phyloP scores from a whole-genome alignment of 306 rosid genomes.

The Canavalia ensiformis region DNA sequence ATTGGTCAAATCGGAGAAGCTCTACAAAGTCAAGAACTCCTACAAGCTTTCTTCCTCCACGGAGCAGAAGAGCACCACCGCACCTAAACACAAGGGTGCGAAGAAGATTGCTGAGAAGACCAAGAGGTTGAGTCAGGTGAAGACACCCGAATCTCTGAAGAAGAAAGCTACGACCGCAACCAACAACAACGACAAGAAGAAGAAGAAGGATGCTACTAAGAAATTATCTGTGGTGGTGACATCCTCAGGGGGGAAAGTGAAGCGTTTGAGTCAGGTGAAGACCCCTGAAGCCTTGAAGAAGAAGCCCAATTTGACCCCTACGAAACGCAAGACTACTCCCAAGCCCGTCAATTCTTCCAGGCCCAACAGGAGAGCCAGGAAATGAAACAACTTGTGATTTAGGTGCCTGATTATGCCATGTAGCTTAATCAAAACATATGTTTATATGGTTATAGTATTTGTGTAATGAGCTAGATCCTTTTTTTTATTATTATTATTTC shows the following conservation, averaged over 20 bases:
- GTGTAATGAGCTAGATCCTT: not conserved
- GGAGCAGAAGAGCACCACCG: not conserved
- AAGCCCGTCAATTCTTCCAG: slow-evolving; percentile 29
- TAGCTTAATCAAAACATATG: not conserved
- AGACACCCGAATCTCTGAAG: slow-evolving; percentile 49
- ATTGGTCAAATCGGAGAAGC: slow-evolving; percentile 39
- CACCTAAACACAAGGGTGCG: not conserved
- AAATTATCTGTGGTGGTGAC: slow-evolving; percentile 7
- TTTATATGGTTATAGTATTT: not conserved
- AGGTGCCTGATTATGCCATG: not conserved
- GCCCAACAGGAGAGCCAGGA: slow-evolving; percentile 38
- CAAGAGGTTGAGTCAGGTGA: slow-evolving; percentile 49
- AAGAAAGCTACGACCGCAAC: not conserved
- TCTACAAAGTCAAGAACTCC: slow-evolving; percentile 49
- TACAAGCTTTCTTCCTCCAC: slow-evolving; percentile 36
- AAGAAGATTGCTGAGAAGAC: slow-evolving; percentile 7
- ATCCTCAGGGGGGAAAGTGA: slow-evolving; percentile 22
- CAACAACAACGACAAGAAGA: not conserved
- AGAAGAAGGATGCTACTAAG: not conserved
- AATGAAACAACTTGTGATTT: not conserved
- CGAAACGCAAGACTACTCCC: slow-evolving; percentile 32
- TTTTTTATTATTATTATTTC: not conserved
- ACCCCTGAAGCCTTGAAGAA: slow-evolving; percentile 53
- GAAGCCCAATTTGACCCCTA: slow-evolving; percentile 19
- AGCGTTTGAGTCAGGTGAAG: slow-evolving; percentile 46